A percentile compares a stretch with the other conserved stretches of the same genome.
phyloP scores from a whole-genome alignment of 495 filamentous ascomycete genomes.

The Thozetella sp. region DNA sequence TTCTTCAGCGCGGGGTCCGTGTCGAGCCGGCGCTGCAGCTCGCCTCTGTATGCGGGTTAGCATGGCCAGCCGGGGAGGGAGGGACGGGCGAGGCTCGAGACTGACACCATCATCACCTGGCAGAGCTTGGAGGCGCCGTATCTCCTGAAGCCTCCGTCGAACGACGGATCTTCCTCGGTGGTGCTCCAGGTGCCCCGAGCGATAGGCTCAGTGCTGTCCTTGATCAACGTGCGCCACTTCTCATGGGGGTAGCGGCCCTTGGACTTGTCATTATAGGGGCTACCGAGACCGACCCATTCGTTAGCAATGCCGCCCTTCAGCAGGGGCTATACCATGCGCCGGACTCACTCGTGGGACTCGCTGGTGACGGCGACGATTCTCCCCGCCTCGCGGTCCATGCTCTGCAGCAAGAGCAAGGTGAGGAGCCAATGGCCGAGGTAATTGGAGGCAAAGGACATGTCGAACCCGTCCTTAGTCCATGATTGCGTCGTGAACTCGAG shows the following conservation, averaged over 20 bases:
- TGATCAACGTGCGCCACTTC: constrained; percentile 21
- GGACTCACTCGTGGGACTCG: constrained; percentile 38
- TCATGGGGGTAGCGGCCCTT: constrained; percentile 13
- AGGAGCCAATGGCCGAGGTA: constrained; percentile 46
- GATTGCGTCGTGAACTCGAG: constrained; percentile 27
- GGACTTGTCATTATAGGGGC: constrained; percentile 20
- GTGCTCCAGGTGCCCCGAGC: constrained; percentile 33
- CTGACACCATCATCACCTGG: constrained; percentile 39
- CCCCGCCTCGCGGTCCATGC: constrained; percentile 40
- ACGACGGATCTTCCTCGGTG: constrained; percentile 15
- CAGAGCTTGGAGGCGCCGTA: constrained; percentile 40
- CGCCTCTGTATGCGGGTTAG: constrained; percentile 18
- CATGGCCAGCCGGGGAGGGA: not conserved
- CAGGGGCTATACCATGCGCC: not conserved
- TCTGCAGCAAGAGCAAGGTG: constrained; percentile 40
- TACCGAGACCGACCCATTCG: constrained; percentile 13
- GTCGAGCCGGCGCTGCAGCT: constrained; percentile 29
- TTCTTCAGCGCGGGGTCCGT: constrained; percentile 28
- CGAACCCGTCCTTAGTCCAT: constrained; percentile 38
- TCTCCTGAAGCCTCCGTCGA: constrained; percentile 26
- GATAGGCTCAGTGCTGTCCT: constrained; percentile 20
- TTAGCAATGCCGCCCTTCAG: not conserved
- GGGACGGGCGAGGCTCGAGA: not conserved
- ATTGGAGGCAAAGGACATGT: constrained; percentile 46
- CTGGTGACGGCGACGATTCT: constrained; percentile 43